These are phyloP conservation scores for Cicer arietinum DNA, from an alignment of 306 rosid species.

Conservation along the genomic window DNA sequence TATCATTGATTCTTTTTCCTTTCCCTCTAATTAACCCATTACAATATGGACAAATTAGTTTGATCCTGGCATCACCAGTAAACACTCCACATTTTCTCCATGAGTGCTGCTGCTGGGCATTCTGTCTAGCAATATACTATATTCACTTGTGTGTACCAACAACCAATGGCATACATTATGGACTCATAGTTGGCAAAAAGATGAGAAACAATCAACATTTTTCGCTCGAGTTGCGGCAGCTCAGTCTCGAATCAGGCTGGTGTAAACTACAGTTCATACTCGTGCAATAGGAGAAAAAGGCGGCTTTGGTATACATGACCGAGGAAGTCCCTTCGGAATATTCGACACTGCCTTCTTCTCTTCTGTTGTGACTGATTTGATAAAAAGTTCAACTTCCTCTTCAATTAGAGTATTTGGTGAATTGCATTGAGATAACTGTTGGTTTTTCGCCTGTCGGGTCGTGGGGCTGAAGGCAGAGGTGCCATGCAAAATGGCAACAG, in stretches of 20 bases:
- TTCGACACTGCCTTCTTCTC: constrained; percentile 53
- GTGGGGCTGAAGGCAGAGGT: constrained; percentile 50
- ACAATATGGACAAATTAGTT: constrained; percentile 53
- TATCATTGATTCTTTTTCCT: not conserved
- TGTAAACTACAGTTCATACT: constrained; percentile 49
- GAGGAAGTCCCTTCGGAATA: constrained; percentile 61
- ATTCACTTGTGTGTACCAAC: constrained; percentile 12
- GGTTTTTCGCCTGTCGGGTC: constrained; percentile 46
- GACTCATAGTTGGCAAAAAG: constrained; percentile 4
- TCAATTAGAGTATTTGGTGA: constrained; percentile 71
- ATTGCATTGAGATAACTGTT: constrained; percentile 56
- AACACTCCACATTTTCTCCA: constrained; percentile 33
- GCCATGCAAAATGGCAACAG: constrained; percentile 81
- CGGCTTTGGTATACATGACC: constrained; percentile 61
- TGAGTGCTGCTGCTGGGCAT: constrained; percentile 31
- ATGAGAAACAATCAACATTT: not conserved
- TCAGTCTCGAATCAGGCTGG: not conserved
- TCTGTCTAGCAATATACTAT: not conserved
- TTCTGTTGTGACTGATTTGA: constrained; percentile 61
- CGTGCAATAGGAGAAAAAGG: constrained; percentile 85
- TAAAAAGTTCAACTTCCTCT: constrained; percentile 65
- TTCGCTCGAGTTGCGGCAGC: not conserved
- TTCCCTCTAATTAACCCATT: constrained; percentile 48
- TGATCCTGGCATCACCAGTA: constrained; percentile 42
- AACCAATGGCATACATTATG: not conserved